Evolutionary conservation across 495 filamentous ascomycete genomes (phyloP).

Genomic region (Penicillium herquei): DNA sequence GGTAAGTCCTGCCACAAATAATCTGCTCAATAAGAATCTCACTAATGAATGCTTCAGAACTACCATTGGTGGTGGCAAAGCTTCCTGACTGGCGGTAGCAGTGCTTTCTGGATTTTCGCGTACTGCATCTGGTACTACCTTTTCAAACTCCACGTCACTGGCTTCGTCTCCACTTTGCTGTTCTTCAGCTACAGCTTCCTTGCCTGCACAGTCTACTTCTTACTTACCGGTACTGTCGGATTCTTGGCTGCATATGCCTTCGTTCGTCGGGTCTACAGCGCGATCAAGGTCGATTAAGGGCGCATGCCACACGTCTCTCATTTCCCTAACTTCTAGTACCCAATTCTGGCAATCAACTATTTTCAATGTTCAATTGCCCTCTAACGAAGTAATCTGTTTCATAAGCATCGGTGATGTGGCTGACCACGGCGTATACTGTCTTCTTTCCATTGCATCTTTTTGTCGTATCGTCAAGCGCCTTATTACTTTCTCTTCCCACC

Average conservation of each 20-base stretch:
- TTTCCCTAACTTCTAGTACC: constrained; percentile 10
- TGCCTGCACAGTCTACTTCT: constrained; percentile 79
- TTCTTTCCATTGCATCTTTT: constrained; percentile 16
- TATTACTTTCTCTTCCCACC: background rate
- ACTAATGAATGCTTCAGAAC: constrained; percentile 49
- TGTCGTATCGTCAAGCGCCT: background rate
- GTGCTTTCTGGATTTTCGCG: constrained; percentile 79
- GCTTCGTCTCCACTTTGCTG: constrained; percentile 74
- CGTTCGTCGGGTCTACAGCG: constrained; percentile 79
- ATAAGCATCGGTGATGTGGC: constrained; percentile 26
- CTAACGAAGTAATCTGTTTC: constrained; percentile 19
- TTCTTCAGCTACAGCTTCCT: constrained; percentile 86
- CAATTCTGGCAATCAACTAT: background rate
- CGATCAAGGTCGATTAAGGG: constrained; percentile 42
- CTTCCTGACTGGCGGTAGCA: constrained; percentile 78
- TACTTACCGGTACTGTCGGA: constrained; percentile 83
- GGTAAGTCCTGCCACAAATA: constrained; percentile 32
- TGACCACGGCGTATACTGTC: constrained; percentile 25
- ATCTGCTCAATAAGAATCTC: background rate
- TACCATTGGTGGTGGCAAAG: constrained; percentile 97
- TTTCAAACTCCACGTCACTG: constrained; percentile 77
- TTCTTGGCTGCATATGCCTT: constrained; percentile 88
- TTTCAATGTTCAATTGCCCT: background rate
- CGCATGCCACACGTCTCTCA: background rate
- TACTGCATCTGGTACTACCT: constrained; percentile 89